Base-by-base conservation (phyloP, 176 grass and related monocot species). In the Pontederia paniculata region DNA sequence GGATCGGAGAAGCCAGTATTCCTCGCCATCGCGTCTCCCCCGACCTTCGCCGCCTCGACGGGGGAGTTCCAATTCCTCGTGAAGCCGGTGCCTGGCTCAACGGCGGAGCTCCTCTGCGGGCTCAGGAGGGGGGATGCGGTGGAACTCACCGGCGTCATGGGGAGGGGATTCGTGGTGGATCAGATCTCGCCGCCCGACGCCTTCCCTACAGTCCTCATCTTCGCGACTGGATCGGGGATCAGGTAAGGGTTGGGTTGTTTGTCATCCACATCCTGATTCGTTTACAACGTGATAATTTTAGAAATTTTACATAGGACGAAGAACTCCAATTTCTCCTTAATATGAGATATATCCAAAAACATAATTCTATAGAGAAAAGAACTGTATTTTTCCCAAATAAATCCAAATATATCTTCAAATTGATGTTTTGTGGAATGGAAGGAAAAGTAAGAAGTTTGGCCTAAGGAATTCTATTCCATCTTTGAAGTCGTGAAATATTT, bases 181-280 rank as follows among this genome's bases (percentile, higher is more conserved):
- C 57, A 56, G 79, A 75, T 96, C 10, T 76, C 62, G 45, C 72
- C 70, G 8, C 50, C 82, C 4, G 79, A 79, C 47, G 74, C 62
- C 9, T 76, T 74, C 15, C 48, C 69, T 21, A 67, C 80, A 1
- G 61, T 97, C 17, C 61, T 97, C 25, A 68, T 97, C 55, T 97
- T 97, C 50, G 86, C 91, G 1, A 78, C 90, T 9, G 86, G 91
- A 72, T 84, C 86, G 5, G 91, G 82, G 57, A 97, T 97, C 6
- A 89, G 83, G 88, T 94, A 0, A 3, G 42, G 7, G 12, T 48
- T 18, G 5, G 11, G 2, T 45, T 16, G 8, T 13, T 17, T 17
- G 13, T 59, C 41, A 11, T 16, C 28, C 5, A 37, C 28, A 37
- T 6, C 28, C 17, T 51, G 28, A 37, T 37, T 37, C 28, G 28